Evolutionary conservation across 345 rosid genomes (phyloP).

Genomic region (Geranium brycei): DNA sequence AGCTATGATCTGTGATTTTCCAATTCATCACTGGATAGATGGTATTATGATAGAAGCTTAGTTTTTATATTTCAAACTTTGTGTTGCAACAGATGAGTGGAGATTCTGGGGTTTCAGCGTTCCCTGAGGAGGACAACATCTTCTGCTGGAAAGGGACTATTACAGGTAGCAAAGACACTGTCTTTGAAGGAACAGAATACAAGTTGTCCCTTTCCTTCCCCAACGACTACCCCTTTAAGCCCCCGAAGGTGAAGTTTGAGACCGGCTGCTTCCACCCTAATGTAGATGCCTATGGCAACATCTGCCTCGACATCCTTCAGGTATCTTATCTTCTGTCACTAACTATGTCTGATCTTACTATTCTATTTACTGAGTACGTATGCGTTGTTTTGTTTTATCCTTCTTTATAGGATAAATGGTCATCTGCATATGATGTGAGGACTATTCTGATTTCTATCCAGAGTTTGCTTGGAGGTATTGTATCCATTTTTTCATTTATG

Average conservation of each 20-base stretch:
- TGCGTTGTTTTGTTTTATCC: background rate
- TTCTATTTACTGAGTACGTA: background rate
- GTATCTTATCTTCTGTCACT: slow-evolving; percentile 17
- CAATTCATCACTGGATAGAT: too few species aligned
- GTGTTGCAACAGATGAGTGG: slow-evolving; percentile 59
- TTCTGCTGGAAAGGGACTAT: slow-evolving; percentile 97
- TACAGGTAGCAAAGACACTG: slow-evolving; percentile 79
- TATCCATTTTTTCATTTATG: too few species aligned
- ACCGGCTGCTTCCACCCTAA: slow-evolving; percentile 91
- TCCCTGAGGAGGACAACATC: slow-evolving; percentile 92
- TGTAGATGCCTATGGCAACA: slow-evolving; percentile 77
- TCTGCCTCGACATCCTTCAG: slow-evolving; percentile 96
- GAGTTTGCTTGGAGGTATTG: slow-evolving; percentile 82
- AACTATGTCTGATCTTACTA: too few species aligned
- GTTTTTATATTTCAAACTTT: too few species aligned
- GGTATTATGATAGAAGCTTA: too few species aligned
- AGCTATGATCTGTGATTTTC: too few species aligned
- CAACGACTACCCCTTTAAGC: slow-evolving; percentile 81
- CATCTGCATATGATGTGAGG: slow-evolving; percentile 94
- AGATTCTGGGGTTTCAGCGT: slow-evolving; percentile 88
- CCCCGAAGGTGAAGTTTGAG: slow-evolving; percentile 90
- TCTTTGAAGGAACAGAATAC: slow-evolving; percentile 86
- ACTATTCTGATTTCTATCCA: slow-evolving; percentile 78
- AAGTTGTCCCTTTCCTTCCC: slow-evolving; percentile 72
- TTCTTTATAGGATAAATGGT: slow-evolving; percentile 75